Evolutionary conservation across 768 basidiomycete species (phyloP).

Genomic region (Flagelloscypha sp.): DNA sequence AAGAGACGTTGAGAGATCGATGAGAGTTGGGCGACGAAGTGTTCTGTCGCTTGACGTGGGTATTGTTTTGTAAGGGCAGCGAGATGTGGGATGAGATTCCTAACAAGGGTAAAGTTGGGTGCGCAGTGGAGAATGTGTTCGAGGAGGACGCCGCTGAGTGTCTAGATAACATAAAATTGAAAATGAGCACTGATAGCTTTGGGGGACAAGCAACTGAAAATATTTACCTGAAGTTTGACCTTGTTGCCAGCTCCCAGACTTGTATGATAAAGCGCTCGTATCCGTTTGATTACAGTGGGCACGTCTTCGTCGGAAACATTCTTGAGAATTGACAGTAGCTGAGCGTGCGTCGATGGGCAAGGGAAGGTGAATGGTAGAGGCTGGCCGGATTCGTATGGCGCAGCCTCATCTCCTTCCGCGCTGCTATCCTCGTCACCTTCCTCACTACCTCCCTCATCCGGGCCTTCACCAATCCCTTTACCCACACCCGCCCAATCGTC

Average conservation of each 20-base stretch:
- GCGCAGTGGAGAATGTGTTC: conserved; percentile 77
- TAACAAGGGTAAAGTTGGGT: conserved; percentile 53
- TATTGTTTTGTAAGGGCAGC: conserved; percentile 71
- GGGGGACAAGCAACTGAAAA: background rate
- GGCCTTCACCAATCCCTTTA: conserved; percentile 27
- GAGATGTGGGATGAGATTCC: conserved; percentile 69
- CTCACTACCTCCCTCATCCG: conserved; percentile 22
- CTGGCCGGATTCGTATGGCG: conserved; percentile 24
- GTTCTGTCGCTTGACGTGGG: conserved; percentile 69
- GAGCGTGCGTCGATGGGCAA: conserved; percentile 80
- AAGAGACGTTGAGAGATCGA: conserved; percentile 95
- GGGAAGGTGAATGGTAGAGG: conserved; percentile 91
- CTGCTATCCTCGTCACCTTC: conserved; percentile 30
- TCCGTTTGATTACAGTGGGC: conserved; percentile 78
- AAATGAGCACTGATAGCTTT: too few relatives aligned
- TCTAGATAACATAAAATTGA: conserved; percentile 30
- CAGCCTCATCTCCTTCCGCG: conserved; percentile 26
- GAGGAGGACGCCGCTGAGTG: conserved; percentile 67
- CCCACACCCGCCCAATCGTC: conserved; percentile 32
- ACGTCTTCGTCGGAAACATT: conserved; percentile 65
- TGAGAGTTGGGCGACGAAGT: conserved; percentile 73
- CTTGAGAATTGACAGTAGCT: conserved; percentile 79
- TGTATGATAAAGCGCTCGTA: conserved; percentile 85
- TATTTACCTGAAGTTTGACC: conserved; percentile 75
- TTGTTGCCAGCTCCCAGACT: conserved; percentile 91